Evolutionary conservation across 345 rosid genomes (phyloP).

Genomic region (Camelina sativa): DNA sequence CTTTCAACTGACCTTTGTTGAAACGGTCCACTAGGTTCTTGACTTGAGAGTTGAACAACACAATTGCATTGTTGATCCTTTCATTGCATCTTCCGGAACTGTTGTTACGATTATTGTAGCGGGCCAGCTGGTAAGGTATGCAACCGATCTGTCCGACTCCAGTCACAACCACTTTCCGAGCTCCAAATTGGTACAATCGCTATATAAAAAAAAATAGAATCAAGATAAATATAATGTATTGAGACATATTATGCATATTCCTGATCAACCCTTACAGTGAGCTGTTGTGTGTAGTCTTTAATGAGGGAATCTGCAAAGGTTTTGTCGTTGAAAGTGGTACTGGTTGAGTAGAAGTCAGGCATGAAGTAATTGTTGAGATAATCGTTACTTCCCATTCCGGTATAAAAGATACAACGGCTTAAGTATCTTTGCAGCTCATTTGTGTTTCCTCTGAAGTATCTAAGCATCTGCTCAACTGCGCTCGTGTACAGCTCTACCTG

Average conservation of each 20-base stretch:
- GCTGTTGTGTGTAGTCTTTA: conserved; percentile 69
- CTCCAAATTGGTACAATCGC: conserved; percentile 72
- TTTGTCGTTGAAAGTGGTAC: conserved; percentile 55
- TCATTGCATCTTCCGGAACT: conserved; percentile 83
- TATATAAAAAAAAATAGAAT: conserved; percentile 28
- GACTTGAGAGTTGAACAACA: conserved; percentile 69
- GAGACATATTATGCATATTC: not conserved
- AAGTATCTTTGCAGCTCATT: conserved; percentile 56
- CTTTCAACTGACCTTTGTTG: conserved; percentile 67
- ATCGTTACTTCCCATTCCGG: conserved; percentile 90
- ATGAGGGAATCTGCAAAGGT: conserved; percentile 71
- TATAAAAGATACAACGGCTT: conserved; percentile 69
- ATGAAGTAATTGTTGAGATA: conserved; percentile 91
- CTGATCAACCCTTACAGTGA: conserved; percentile 51
- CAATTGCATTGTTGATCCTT: conserved; percentile 66
- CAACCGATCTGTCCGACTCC: conserved; percentile 87
- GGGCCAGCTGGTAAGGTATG: conserved; percentile 87
- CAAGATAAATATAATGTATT: not conserved
- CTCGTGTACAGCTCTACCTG: conserved; percentile 56
- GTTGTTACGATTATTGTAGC: conserved; percentile 58
- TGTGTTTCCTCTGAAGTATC: conserved; percentile 68
- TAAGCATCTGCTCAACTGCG: conserved; percentile 59
- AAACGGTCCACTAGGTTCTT: conserved; percentile 58
- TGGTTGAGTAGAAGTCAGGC: conserved; percentile 72
- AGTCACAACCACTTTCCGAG: conserved; percentile 74